Evolutionary conservation across 768 basidiomycete genomes (phyloP).

Genomic region (Mycena venus): DNA sequence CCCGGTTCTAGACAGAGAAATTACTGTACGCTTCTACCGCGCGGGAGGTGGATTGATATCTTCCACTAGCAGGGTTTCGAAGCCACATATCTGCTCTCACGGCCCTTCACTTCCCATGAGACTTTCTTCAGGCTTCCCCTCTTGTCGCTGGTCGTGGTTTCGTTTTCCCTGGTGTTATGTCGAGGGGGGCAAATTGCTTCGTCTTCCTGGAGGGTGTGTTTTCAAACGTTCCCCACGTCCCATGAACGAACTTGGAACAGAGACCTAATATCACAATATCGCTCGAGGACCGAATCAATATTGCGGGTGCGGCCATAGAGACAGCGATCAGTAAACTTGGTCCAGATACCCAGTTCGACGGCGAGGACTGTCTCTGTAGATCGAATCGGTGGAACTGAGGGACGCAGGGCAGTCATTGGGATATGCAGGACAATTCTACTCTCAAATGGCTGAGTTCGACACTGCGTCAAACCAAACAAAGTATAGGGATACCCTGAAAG

Average conservation of each 20-base stretch:
- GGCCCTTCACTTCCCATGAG: not conserved
- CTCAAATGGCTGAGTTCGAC: not conserved
- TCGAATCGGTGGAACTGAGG: not conserved
- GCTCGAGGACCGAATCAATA: not conserved
- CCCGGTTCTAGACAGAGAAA: not conserved
- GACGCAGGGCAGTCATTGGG: not conserved
- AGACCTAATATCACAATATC: too few relatives aligned
- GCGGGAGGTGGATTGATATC: not conserved
- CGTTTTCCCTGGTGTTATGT: not conserved
- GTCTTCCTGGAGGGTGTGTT: not conserved
- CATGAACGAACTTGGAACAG: not conserved
- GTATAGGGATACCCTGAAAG: not conserved
- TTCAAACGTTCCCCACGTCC: not conserved
- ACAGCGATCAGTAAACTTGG: not conserved
- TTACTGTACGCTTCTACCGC: not conserved
- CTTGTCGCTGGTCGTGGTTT: not conserved
- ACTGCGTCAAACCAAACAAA: not conserved
- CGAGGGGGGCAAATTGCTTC: not conserved
- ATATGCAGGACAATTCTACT: not conserved
- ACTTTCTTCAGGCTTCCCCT: not conserved
- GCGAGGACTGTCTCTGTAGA: not conserved
- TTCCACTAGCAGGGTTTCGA: not conserved
- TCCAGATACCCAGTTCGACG: not conserved
- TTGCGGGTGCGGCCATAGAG: not conserved
- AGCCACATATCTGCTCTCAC: not conserved